phyloP scores from a whole-genome alignment of 2,329 filamentous ascomycete genomes.

The Paecilomyces formosus region DNA sequence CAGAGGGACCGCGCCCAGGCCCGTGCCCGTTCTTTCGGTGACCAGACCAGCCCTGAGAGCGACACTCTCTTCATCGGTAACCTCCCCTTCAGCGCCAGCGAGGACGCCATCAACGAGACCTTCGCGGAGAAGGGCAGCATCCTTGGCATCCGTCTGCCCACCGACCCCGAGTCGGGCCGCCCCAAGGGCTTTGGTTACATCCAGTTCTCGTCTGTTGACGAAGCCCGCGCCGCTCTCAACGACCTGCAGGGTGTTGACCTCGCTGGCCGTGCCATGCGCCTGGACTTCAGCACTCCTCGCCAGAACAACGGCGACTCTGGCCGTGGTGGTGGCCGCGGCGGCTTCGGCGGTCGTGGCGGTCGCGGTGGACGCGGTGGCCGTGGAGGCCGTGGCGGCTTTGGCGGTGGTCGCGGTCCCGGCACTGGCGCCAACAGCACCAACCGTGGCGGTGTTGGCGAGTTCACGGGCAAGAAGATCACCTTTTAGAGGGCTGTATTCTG shows the following conservation, averaged over 20 bases:
- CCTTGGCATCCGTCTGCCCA: conserved; percentile 77
- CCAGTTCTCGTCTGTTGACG: conserved; percentile 71
- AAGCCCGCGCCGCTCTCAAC: conserved; percentile 68
- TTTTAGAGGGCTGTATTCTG: conserved; percentile 41
- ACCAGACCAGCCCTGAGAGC: conserved; percentile 69
- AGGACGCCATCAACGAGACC: conserved; percentile 65
- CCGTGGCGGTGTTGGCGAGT: conserved; percentile 46
- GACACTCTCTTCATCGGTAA: conserved; percentile 91
- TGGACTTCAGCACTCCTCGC: conserved; percentile 72
- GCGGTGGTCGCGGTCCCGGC: conserved; percentile 36
- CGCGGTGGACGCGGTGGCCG: conserved; percentile 47
- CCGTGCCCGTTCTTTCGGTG: conserved; percentile 57
- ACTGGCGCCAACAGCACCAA: conserved; percentile 45
- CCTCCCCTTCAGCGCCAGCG: conserved; percentile 73
- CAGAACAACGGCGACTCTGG: conserved; percentile 46
- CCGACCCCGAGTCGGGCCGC: conserved; percentile 73
- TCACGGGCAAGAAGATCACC: conserved; percentile 73
- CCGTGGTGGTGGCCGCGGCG: conserved; percentile 40
- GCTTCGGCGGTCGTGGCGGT: conserved; percentile 43
- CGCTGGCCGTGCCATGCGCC: conserved; percentile 65
- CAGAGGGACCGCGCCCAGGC: conserved; percentile 54
- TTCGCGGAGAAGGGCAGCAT: conserved; percentile 66
- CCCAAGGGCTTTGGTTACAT: conserved; percentile 94
- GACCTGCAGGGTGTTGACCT: conserved; percentile 65
- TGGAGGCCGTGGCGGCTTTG: conserved; percentile 39